Evolutionary conservation across 2,329 filamentous ascomycete species (phyloP).

Genomic region (Lecanicillium sp.): DNA sequence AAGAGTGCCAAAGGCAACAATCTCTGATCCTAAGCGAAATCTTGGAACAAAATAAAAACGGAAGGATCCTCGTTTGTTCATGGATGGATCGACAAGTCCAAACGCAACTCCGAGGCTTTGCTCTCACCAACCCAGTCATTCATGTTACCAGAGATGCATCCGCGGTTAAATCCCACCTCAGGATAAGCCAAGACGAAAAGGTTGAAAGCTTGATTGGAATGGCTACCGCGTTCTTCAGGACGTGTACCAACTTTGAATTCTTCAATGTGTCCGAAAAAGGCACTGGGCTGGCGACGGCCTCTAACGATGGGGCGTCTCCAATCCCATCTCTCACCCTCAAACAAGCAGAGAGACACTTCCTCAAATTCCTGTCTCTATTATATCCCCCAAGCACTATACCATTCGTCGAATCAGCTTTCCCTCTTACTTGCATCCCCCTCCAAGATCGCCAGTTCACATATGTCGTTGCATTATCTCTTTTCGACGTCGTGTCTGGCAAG

Average conservation of each 20-base stretch:
- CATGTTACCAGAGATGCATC: conserved; percentile 59
- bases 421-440: conserved; percentile 52
- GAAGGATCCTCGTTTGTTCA: conserved; percentile 64
- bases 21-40: conserved; percentile 53
- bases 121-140: conserved; percentile 60
- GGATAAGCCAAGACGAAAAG: conserved; percentile 45
- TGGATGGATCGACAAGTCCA: conserved; percentile 61
- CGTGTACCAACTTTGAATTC: conserved; percentile 68
- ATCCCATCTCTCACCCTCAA: conserved; percentile 61
- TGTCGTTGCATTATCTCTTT: conserved; percentile 54
- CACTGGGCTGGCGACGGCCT: conserved; percentile 9
- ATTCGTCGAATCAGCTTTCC: conserved; percentile 56
- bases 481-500: conserved; percentile 42
- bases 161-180: conserved; percentile 57
- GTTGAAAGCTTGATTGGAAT: conserved; percentile 51
- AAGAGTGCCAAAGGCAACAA: conserved; percentile 57
- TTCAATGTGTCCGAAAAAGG: conserved; percentile 60
- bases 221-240: conserved; percentile 51
- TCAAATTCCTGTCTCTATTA: conserved; percentile 59
- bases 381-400: conserved; percentile 47
- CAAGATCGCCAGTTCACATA: conserved; percentile 59
- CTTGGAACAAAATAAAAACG: conserved; percentile 49
- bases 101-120: conserved; percentile 52
- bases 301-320: conserved; percentile 26
- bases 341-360: conserved; percentile 59